Base-by-base conservation (phyloP, 129 eudicot species). In the Artemisia annua region DNA sequence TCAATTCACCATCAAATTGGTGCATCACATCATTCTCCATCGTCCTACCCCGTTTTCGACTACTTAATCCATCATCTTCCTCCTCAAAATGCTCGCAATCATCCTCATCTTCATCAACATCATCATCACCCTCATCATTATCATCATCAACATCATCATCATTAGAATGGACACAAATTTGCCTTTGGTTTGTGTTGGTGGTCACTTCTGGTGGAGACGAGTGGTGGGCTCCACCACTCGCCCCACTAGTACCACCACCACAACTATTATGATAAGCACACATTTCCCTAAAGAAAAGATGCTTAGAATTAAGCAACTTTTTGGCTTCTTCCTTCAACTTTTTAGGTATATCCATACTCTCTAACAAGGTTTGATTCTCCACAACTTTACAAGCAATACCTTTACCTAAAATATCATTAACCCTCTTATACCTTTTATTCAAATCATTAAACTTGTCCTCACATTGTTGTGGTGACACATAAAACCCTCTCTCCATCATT, bases 401-500 rank as follows among this genome's bases (percentile, higher is more conserved):
- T 50, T 68, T 87, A 0, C 97, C 98, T 11, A 93, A 85, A 11
- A 93, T 90, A 55, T 93, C 98, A 66, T 87, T 93, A 22, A 93
- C 98, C 85, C 98, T 82, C 76, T 93, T 93, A 44, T 93, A 93
- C 85, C 98, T 76, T 85, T 93, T 93, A 59, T 93, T 93, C 72
- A 93, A 83, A 74, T 93, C 98, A 62, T 92, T 92, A 67, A 92
- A 92, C 22, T 92, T 92, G 55, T 92, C 98, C 71, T 92, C 98
- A 63, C 98, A 93, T 70, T 93, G 98, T 73, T 93, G 98, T 16
- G 98, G 98, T 17, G 98, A 93, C 16, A 93, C 98, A 67, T 78
- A 77, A 66, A 89, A 93, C 70, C 98, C 98, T 67, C 84, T 79
- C 80, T 93, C 98, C 97, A 89, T 82, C 98, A 93, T 93, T 13